phyloP scores from a whole-genome alignment of 257 asterid genomes.

The Rhazya stricta region DNA sequence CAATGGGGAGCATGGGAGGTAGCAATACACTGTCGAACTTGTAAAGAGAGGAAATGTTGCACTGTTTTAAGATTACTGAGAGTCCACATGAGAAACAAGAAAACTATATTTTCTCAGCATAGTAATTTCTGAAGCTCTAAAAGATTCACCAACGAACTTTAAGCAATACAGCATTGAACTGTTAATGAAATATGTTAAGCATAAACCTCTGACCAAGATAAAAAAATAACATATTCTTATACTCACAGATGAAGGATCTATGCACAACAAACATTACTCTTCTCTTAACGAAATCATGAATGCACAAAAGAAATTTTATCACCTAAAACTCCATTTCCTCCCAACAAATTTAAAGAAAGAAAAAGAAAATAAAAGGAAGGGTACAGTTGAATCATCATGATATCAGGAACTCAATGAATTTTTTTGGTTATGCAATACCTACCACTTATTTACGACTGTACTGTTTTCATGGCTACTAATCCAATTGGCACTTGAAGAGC shows the following conservation, averaged over 20 bases:
- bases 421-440: constrained; percentile 9
- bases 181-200: too few species aligned
- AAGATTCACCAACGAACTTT: background rate
- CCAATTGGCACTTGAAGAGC: constrained; percentile 24
- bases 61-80: background rate
- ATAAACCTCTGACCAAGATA: background rate
- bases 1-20: background rate
- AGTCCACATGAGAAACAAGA: background rate
- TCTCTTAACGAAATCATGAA: background rate
- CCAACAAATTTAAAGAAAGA: background rate
- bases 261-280: background rate
- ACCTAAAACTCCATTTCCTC: background rate
- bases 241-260: too few species aligned
- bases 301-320: background rate
- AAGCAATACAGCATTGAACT: background rate
- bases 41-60: background rate
- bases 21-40: background rate
- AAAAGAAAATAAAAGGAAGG: background rate
- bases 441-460: constrained; percentile 29
- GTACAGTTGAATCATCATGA: background rate
- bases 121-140: too few species aligned
- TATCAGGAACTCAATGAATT: background rate
- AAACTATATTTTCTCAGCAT: background rate
- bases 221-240: background rate
- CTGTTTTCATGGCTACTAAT: constrained; percentile 20